These are phyloP conservation scores for Yamadazyma spencermartinsiae DNA, from an alignment of 1,139 yeast species.

Conservation along the genomic window DNA sequence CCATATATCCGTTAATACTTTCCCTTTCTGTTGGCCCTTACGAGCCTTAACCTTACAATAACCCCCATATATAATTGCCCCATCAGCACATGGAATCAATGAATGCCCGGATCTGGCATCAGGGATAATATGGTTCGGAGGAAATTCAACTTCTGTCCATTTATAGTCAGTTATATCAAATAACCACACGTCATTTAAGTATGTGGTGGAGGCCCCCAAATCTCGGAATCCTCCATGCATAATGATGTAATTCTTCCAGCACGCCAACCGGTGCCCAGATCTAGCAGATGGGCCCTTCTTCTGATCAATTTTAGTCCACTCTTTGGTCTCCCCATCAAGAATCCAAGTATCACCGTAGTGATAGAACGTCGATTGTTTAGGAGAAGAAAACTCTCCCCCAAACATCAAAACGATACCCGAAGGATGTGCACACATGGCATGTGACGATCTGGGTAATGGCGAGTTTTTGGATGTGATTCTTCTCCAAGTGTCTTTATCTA, in stretches of 20 bases:
- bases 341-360: slow-evolving; percentile 98
- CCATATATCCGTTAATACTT: slow-evolving; percentile 90
- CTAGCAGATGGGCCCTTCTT: slow-evolving; percentile 76
- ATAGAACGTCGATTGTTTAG: slow-evolving; percentile 92
- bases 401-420: slow-evolving; percentile 81
- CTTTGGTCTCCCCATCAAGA: slow-evolving; percentile 77
- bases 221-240: slow-evolving; percentile 94
- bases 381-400: slow-evolving; percentile 97
- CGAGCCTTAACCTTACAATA: slow-evolving; percentile 91
- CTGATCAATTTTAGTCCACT: slow-evolving; percentile 85
- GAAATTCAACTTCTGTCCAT: slow-evolving; percentile 89
- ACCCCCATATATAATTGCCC: slow-evolving; percentile 90
- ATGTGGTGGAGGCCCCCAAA: slow-evolving; percentile 79
- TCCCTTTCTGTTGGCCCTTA: slow-evolving; percentile 88
- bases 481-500: slow-evolving; percentile 84
- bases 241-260: slow-evolving; percentile 87
- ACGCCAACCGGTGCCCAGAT: slow-evolving; percentile 88
- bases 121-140: slow-evolving; percentile 76
- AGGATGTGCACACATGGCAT: slow-evolving; percentile 92
- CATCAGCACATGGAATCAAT: slow-evolving; percentile 76
- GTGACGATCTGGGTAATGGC: slow-evolving; percentile 92
- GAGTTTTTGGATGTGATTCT: slow-evolving; percentile 76
- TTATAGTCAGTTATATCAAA: slow-evolving; percentile 87
- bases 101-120: slow-evolving; percentile 96
- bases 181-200: slow-evolving; percentile 85